Percentiles rank a stretch among this genome's conserved stretches.
Evolutionary conservation across 1,284 basidiomycete species (phyloP).

Genomic region (Lignosus rhinocerotis): DNA sequence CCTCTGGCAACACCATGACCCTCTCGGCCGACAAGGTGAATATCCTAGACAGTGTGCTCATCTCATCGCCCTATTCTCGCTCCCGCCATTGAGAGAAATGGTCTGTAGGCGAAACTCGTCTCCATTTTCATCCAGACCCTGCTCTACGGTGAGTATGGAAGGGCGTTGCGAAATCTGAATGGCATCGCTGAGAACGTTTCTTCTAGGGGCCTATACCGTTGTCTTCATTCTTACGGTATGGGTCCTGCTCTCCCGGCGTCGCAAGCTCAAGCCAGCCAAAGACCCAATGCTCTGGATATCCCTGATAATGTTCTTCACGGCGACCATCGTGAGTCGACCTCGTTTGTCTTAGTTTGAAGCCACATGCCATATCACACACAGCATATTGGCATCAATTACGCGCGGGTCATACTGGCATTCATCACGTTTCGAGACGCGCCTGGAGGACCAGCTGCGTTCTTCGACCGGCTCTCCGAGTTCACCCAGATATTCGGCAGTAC

Average conservation of each 20-base stretch:
- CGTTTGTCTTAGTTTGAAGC: no score
- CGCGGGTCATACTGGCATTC: slow-evolving; percentile 27
- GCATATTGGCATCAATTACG: slow-evolving; percentile 27
- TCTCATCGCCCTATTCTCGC: background rate
- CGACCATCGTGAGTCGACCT: slow-evolving; percentile 8
- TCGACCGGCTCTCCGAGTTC: slow-evolving; percentile 23
- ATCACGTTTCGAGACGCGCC: slow-evolving; percentile 20
- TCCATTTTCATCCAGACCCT: slow-evolving; percentile 16
- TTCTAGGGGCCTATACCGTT: slow-evolving; percentile 6
- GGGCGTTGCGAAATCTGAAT: background rate
- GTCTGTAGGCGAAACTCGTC: slow-evolving; percentile 9
- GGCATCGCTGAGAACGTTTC: no score
- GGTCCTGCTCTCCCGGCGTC: slow-evolving; percentile 8
- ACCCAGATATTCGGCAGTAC: slow-evolving; percentile 30
- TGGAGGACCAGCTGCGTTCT: slow-evolving; percentile 27
- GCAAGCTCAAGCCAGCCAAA: background rate
- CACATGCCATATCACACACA: background rate
- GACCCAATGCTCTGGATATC: slow-evolving; percentile 15
- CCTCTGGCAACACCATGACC: background rate
- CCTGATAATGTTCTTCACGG: slow-evolving; percentile 10
- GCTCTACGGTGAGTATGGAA: slow-evolving; percentile 5
- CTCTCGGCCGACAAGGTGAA: slow-evolving; percentile 11
- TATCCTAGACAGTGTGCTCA: background rate
- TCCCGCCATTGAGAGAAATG: background rate
- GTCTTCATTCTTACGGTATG: slow-evolving; percentile 16